A percentile compares a stretch with the other conserved stretches of the same genome.
These are phyloP conservation scores for Phytopythium delawarense DNA, from an alignment of 352 stramenopile genomes.

Conservation along the genomic window DNA sequence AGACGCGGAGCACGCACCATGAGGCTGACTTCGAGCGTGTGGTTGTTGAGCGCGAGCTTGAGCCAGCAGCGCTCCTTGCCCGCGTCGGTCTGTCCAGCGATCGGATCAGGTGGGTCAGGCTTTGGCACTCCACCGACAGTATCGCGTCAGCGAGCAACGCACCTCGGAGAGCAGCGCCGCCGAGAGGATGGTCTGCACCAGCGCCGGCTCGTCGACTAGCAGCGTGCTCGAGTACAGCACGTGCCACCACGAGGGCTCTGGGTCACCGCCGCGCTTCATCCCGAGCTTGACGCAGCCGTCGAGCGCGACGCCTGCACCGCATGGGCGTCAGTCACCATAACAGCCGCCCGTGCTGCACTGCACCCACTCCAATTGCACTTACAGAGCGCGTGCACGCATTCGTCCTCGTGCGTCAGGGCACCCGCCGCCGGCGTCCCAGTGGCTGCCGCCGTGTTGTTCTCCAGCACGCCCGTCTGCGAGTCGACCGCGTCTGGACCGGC, in stretches of 20 bases:
- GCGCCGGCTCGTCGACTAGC: conserved; percentile 63
- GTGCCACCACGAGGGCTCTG: conserved; percentile 64
- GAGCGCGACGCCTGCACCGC: conserved; percentile 42
- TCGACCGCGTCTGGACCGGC: no score
- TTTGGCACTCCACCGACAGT: conserved; percentile 2
- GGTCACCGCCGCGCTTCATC: conserved; percentile 28
- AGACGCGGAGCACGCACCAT: conserved; percentile 52
- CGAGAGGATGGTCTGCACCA: conserved; percentile 65
- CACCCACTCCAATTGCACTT: no score
- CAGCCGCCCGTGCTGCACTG: no score
- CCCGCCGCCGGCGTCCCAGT: conserved; percentile 4
- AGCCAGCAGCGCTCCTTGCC: conserved; percentile 74
- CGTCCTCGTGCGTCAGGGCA: conserved; percentile 48
- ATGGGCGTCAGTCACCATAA: no score
- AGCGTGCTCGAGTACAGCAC: conserved; percentile 70
- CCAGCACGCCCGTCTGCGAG: neutral
- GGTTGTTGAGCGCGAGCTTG: conserved; percentile 76
- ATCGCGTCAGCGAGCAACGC: conserved; percentile 10
- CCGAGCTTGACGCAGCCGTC: conserved; percentile 61
- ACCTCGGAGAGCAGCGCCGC: conserved; percentile 68
- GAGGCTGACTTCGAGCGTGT: conserved; percentile 73
- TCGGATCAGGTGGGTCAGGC: neutral
- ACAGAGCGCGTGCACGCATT: conserved; percentile 61
- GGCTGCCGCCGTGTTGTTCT: neutral
- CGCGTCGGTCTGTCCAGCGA: conserved; percentile 37